Percentiles rank a stretch among this genome's conserved stretches.
phyloP scores from a whole-genome alignment of 257 asterid genomes.

The Plantago major region DNA sequence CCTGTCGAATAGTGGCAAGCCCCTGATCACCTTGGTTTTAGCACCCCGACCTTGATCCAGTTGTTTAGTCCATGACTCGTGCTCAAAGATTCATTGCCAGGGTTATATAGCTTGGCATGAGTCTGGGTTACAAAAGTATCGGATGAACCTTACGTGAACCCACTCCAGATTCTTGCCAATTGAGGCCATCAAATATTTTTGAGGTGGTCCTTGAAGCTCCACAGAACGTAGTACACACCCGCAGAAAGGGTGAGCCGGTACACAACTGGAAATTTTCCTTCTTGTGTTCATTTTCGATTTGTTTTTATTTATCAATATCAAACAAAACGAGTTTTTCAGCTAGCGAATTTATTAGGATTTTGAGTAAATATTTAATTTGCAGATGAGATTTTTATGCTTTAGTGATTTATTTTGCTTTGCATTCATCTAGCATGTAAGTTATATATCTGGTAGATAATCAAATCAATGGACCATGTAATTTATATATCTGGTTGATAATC shows the following conservation, averaged over 20 bases:
- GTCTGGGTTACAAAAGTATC: constrained; percentile 52
- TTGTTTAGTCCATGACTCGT: constrained; percentile 60
- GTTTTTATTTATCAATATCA: no score
- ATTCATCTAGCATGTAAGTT: no score
- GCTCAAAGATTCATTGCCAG: constrained; percentile 40
- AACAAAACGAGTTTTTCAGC: no score
- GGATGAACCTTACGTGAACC: constrained; percentile 70
- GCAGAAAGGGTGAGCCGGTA: constrained; percentile 66
- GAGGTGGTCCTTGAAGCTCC: constrained; percentile 29
- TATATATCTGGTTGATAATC: no score
- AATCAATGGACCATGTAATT: no score
- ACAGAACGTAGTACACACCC: constrained; percentile 70
- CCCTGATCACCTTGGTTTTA: constrained; percentile 58
- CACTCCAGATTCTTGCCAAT: constrained; percentile 54
- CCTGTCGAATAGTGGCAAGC: constrained; percentile 67
- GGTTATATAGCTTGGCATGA: constrained; percentile 58
- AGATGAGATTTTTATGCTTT: no score
- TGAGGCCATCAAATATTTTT: constrained; percentile 50
- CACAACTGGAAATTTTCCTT: constrained; percentile 4
- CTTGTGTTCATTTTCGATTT: no score
- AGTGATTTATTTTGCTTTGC: no score
- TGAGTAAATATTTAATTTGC: no score
- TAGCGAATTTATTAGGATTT: no score
- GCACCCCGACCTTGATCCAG: constrained; percentile 66
- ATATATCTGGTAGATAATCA: no score